Base-by-base conservation (phyloP, 495 filamentous ascomycete species). In the Podospora comata region DNA sequence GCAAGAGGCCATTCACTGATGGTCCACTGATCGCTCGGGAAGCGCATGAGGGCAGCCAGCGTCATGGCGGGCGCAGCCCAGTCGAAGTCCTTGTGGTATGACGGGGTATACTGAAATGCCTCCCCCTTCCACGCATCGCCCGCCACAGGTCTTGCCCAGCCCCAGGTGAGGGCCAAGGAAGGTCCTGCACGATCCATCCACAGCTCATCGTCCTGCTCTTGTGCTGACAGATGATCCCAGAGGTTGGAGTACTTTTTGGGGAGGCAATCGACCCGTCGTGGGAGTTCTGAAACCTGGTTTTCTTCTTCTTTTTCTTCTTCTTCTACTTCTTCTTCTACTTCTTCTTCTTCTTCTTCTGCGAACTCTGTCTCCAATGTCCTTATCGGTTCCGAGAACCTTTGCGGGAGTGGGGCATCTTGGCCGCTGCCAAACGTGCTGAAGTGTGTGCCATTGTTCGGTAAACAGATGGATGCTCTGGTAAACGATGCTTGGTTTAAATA, bases 21-120 rank as follows among this genome's bases (percentile, higher is more conserved):
- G 9, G 59, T 65, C 66, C 66, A 74, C 28, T 53, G 2, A 11
- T 54, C 26, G n/a, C 18, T 6, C 13, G 60, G 65, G 44, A 63
- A 60, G 57, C 70, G 68, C 30, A 67, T 27, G 30, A 72, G 23
- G 18, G 65, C 62, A 5, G 65, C 70, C 13, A 72, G 64, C n/a
- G 68, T 48, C 28, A 66, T 71, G 28, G 66, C 32, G 19, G 71
- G 71, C 28, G 71, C 39, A 48, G 39, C 39, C 39, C 39, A 48
- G 13, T 48, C 39, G 15, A 48, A 48, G 39, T 48, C 39, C 15
- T 48, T 48, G 39, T 48, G 39, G 39, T 48, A 48, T 48, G 39
- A 16, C 39, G 39, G 39, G 39, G 15, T 11, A 48, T 48, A 13
- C 2, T 16, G 39, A 3, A 48, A 48, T 48, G 9, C 9, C 39